Percentiles rank a stretch among this genome's conserved stretches.
phyloP scores from a whole-genome alignment of 805 yeast species.

The Naumovozyma baii region DNA sequence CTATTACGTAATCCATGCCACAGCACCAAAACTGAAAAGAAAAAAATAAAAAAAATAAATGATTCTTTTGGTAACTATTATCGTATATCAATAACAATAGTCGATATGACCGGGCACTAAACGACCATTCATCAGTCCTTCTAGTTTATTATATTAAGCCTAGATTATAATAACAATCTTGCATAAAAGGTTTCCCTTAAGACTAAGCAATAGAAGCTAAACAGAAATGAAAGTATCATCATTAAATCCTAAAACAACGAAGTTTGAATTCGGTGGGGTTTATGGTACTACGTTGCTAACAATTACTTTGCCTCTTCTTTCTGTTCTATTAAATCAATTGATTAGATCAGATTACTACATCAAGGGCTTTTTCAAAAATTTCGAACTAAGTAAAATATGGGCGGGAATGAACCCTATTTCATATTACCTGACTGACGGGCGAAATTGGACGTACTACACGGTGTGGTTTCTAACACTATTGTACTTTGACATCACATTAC shows the following conservation, averaged over 20 bases:
- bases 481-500: conserved; percentile 52
- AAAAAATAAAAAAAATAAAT: no score
- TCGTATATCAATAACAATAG: no score
- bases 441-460: conserved; percentile 55
- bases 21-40: no score
- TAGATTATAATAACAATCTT: not conserved
- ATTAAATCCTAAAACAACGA: conserved; percentile 63
- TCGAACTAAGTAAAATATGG: conserved; percentile 34
- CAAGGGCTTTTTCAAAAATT: conserved; percentile 34
- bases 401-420: conserved; percentile 30
- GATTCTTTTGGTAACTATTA: no score
- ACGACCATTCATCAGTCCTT: not conserved
- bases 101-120: not conserved
- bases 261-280: conserved; percentile 69
- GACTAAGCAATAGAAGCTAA: not conserved
- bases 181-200: not conserved
- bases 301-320: conserved; percentile 54
- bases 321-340: conserved; percentile 48
- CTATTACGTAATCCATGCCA: no score
- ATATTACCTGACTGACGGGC: conserved; percentile 31
- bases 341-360: conserved; percentile 51
- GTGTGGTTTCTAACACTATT: conserved; percentile 66
- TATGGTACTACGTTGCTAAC: conserved; percentile 64
- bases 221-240: not conserved
- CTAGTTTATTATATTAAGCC: not conserved